Base-by-base conservation (phyloP, 495 filamentous ascomycete genomes). In the Friedmanniomyces simplex region DNA sequence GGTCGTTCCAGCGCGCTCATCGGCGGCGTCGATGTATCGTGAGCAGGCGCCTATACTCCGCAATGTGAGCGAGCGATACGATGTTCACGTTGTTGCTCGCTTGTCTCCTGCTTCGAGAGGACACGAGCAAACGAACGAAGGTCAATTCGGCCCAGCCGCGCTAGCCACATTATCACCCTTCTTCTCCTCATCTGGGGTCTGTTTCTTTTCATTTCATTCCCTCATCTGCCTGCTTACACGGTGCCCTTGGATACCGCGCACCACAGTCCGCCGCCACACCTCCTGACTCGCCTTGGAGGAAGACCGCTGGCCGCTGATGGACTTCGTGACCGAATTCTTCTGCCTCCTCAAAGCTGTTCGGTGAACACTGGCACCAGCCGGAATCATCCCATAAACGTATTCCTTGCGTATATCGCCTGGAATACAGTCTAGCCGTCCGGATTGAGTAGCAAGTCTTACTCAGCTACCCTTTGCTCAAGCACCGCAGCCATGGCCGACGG, bases 311-410 rank as follows among this genome's bases (percentile, higher is more conserved):
- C 45, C 55, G 2, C 34, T 41, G 5, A 61, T 61, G 58, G 58
- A 56, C 20, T 61, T 42, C 46, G 47, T 56, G 18, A 34, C 13
- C 42, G 53, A 61, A 34, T 61, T 48, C 48, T 61, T 61, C 36
- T 57, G 18, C 39, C 54, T 61, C 1, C 54, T 61, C 32, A 61
- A 61, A 37, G 34, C 58, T 24, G 50, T 61, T 18, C 42, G 34
- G 16, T 61, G 32, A 57, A 48, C 30, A 46, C 21, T 5, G 49
- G n/a, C 49, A 24, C n/a, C 21, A 5, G 10, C 34, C 49, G 49
- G 10, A 37, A 21, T 22, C 10, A 54, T 20, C 20, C 16, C 2
- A 36, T n/a, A 48, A 2, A 1, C 20, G 51, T 12, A 52, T 36
- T 14, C 4, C 39, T 43, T 13, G 18, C n/a, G 14, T 43, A 43